Conservation (phyloP, 192 early-diverging fungal species). For the Rhizoclosmatium globosum region DNA sequence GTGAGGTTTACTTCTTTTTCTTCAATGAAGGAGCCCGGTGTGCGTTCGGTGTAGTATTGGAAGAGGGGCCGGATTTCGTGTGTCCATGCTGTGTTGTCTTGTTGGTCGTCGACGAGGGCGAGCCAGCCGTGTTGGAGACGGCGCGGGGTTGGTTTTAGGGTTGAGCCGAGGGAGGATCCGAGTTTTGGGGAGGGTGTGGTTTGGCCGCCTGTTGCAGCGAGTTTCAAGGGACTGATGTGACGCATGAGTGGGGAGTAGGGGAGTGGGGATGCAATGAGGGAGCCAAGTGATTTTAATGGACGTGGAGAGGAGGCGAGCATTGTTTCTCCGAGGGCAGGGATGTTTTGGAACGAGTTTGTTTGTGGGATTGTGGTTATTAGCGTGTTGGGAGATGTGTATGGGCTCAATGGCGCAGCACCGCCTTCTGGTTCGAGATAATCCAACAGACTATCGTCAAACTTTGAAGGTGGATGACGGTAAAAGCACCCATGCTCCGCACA, state of each 20-base stretch:
- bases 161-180: neutral
- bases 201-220: neutral
- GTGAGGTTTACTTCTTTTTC: conserved; percentile 99
- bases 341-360: neutral
- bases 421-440: conserved; percentile 59
- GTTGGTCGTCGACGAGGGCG: conserved; percentile 74
- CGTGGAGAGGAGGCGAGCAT: conserved; percentile 10
- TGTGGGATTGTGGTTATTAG: neutral
- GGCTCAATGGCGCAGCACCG: conserved; percentile 33
- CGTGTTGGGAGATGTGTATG: neutral
- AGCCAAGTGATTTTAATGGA: conserved; percentile 7
- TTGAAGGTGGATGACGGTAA: conserved; percentile 85
- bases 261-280: conserved; percentile 14
- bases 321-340: conserved; percentile 24
- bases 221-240: conserved; percentile 4
- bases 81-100: conserved; percentile 84
- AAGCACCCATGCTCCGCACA: conserved; percentile 99
- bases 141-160: conserved; percentile 35
- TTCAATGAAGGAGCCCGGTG: conserved; percentile 97
- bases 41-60: conserved; percentile 97
- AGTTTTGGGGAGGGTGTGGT: neutral
- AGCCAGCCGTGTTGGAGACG: conserved; percentile 80
- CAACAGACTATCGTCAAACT: conserved; percentile 8
- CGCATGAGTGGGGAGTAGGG: conserved; percentile 34
- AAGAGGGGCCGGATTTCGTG: conserved; percentile 93